Base-by-base conservation (phyloP, 2,329 filamentous ascomycete species). In the Pseudocercospora eumusae region DNA sequence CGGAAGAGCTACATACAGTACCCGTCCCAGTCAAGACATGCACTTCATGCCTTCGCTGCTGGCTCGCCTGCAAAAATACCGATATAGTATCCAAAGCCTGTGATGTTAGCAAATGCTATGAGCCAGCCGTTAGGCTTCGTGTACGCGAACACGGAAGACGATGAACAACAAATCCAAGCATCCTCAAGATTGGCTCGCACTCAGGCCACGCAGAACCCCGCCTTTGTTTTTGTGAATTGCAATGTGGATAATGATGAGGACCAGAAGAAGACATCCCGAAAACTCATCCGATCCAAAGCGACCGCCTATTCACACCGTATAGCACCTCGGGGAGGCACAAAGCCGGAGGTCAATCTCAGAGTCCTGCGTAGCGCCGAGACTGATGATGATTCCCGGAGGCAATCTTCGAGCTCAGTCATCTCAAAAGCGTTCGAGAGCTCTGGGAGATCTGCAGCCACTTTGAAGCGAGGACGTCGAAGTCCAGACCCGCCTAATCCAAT, bases 221-320 rank as follows among this genome's bases (percentile, higher is more conserved):
- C 55, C 44, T 64, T 68, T 54, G 60, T 69, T 21, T 68, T 66
- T 23, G 61, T 69, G 52, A 65, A 64, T 45, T 64, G 56, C 57
- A 61, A 62, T 56, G 55, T 31, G 18, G 54, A 33, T 9, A 44
- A 61, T 10, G 36, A 65, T 49, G 61, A 65, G 15, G 47, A 66
- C 18, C 47, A 60, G 45, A 64, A 55, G 44, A 64, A 63, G 50
- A 58, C 52, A 25, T 44, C 55, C 9, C 63, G 59, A 18, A 64
- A 62, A 56, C 54, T 64, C 21, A 65, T 69, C 2, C 63, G 67
- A 7, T 67, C 66, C 53, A 63, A 61, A 50, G 67, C 67, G 4
- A 66, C 66, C 8, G 59, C 64, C 0, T 62, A 69, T 36, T 61
- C 56, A 13, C 67, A 69, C 44, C 64, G 66, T 10, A 58, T 64